phyloP scores from a whole-genome alignment of 208 protist species.

The Trypanosomatidae sp. region DNA sequence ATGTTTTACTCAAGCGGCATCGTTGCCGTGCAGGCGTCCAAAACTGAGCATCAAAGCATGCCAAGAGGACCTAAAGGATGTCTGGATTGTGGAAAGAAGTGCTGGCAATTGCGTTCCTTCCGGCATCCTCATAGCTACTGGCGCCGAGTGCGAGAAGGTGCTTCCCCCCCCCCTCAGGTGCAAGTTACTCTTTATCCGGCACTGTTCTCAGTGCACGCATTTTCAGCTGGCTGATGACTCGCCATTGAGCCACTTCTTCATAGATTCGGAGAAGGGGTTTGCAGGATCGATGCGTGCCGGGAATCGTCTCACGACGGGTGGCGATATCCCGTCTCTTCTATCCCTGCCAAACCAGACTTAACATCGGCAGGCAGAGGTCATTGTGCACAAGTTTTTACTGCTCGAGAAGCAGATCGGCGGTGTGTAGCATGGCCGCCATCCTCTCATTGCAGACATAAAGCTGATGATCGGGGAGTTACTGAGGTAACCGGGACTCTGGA shows the following conservation, averaged over 20 bases:
- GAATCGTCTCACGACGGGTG: conserved; percentile 14
- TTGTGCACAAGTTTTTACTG: conserved; percentile 17
- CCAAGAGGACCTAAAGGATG: neutral
- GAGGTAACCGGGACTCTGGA: conserved; percentile 20
- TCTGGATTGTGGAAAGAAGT: conserved; percentile 12
- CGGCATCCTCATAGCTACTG: conserved; percentile 17
- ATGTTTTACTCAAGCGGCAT: conserved; percentile 9
- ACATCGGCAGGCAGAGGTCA: conserved; percentile 11
- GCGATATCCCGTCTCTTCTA: conserved; percentile 3
- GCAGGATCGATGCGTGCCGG: conserved; percentile 10
- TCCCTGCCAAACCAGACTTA: conserved; percentile 21
- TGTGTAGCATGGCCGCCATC: conserved; percentile 30
- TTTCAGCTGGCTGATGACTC: conserved; percentile 19
- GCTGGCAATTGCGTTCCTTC: neutral
- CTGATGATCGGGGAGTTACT: conserved; percentile 32
- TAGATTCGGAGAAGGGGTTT: conserved; percentile 15
- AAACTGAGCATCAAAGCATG: conserved; percentile 11
- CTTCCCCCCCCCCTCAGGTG: conserved; percentile 14
- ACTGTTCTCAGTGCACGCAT: conserved; percentile 23
- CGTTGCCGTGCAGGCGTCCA: conserved; percentile 12
- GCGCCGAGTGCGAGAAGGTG: conserved; percentile 14
- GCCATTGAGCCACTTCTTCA: conserved; percentile 9
- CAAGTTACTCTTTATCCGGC: conserved; percentile 19
- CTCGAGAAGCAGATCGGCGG: conserved; percentile 20
- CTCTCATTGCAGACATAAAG: conserved; percentile 33